These are phyloP conservation scores for Rostrohypoxylon terebratum DNA, from an alignment of 495 filamentous ascomycete genomes.

Conservation along the genomic window DNA sequence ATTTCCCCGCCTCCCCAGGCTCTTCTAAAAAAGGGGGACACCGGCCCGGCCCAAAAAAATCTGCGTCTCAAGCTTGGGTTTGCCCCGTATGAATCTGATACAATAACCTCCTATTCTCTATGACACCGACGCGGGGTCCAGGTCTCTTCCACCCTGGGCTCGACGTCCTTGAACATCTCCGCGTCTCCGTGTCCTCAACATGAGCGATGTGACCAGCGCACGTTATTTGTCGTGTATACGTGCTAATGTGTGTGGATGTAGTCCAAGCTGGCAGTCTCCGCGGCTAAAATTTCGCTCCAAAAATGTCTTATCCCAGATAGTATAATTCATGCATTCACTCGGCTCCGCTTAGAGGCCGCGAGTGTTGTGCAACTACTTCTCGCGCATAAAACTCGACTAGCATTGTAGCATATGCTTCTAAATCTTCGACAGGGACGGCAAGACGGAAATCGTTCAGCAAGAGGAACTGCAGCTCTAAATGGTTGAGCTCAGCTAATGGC, in stretches of 20 bases:
- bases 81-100: slow-evolving; percentile 36
- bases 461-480: slow-evolving; percentile 96
- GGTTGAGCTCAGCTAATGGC: slow-evolving; percentile 95
- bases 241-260: slow-evolving; percentile 17
- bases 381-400: slow-evolving; percentile 97
- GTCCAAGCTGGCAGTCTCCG: slow-evolving; percentile 4
- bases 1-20: slow-evolving; percentile 12
- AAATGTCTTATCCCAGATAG: slow-evolving; percentile 34
- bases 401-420: slow-evolving; percentile 99
- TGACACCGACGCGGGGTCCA: slow-evolving; percentile 9
- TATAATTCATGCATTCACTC: slow-evolving; percentile 24
- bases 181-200: not conserved
- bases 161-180: slow-evolving; percentile 13
- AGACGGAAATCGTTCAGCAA: slow-evolving; percentile 97
- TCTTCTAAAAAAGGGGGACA: not conserved
- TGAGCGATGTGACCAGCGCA: slow-evolving; percentile 22
- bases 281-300: slow-evolving; percentile 3
- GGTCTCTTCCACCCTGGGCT: slow-evolving; percentile 32
- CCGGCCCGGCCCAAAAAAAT: slow-evolving; percentile 7
- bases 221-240: slow-evolving; percentile 21
- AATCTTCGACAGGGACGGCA: slow-evolving; percentile 90
- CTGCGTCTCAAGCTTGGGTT: slow-evolving; percentile 11
- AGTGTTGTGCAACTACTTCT: slow-evolving; percentile 77
- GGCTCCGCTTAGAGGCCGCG: slow-evolving; percentile 41
- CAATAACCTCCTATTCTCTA: slow-evolving; percentile 20